These are phyloP conservation scores for Cryptosporidium bovis DNA, from an alignment of 169 alveolate genomes.

Conservation along the genomic window DNA sequence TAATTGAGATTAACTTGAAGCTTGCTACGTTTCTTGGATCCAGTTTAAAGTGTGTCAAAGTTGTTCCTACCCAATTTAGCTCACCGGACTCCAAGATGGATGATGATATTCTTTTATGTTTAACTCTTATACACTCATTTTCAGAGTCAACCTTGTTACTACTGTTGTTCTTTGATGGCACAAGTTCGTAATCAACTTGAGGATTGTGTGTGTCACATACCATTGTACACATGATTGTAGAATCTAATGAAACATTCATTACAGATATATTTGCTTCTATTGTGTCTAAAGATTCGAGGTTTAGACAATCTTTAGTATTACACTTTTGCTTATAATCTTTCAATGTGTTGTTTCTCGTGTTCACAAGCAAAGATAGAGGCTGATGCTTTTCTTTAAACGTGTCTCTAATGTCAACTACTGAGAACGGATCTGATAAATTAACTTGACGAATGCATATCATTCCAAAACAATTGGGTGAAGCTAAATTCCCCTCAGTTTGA, in stretches of 20 bases:
- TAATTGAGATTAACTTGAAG: slow-evolving; percentile 12
- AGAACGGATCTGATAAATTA: slow-evolving; percentile 42
- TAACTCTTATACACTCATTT: not conserved
- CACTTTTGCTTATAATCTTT: not conserved
- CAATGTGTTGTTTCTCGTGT: not conserved
- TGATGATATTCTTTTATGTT: not conserved
- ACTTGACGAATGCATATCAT: slow-evolving; percentile 9
- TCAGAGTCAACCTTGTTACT: not conserved
- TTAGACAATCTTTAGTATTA: no score
- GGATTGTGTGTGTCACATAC: slow-evolving; percentile 9
- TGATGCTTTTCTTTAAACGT: slow-evolving; percentile 12
- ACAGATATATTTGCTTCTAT: slow-evolving; percentile 14
- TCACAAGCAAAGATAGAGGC: slow-evolving; percentile 18
- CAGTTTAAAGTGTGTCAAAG: slow-evolving; percentile 15
- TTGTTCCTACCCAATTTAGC: slow-evolving; percentile 56
- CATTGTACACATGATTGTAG: slow-evolving; percentile 18
- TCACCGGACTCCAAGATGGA: slow-evolving; percentile 50
- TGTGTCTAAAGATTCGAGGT: not conserved
- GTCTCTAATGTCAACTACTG: not conserved
- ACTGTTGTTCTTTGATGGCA: not conserved
- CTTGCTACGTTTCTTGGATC: slow-evolving; percentile 27
- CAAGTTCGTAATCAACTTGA: not conserved
- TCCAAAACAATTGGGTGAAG: slow-evolving; percentile 4
- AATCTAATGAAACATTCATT: slow-evolving; percentile 16
- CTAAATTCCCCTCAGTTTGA: not conserved